Evolutionary conservation across 176 grass and related monocot species (phyloP).

Genomic region (Dendrocalamus sinicus): DNA sequence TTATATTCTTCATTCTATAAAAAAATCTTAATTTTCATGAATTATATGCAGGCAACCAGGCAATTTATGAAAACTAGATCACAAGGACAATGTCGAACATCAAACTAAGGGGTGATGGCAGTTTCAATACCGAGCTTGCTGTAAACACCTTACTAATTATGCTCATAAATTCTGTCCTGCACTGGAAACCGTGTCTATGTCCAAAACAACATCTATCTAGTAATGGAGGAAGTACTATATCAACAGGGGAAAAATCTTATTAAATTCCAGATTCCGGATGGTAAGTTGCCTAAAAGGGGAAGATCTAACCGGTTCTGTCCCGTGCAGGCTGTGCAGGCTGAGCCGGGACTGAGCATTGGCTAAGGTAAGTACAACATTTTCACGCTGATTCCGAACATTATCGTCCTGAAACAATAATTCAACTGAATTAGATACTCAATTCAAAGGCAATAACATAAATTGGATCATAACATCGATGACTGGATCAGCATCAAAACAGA

Average conservation of each 20-base stretch:
- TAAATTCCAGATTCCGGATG: slow-evolving; percentile 14
- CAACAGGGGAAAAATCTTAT: background rate
- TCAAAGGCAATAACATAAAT: slow-evolving; percentile 33
- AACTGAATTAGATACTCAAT: slow-evolving; percentile 7
- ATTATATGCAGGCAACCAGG: slow-evolving; percentile 38
- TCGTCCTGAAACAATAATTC: slow-evolving; percentile 61
- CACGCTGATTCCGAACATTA: slow-evolving; percentile 92
- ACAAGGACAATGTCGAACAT: background rate
- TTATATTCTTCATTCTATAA: background rate
- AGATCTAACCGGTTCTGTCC: slow-evolving; percentile 68
- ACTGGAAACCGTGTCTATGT: background rate
- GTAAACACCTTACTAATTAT: background rate
- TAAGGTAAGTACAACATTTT: slow-evolving; percentile 85
- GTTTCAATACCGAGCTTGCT: background rate
- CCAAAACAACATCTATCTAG: slow-evolving; percentile 17
- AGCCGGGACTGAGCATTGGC: slow-evolving; percentile 86
- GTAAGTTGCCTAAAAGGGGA: background rate
- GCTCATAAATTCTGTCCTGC: background rate
- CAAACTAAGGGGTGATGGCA: background rate
- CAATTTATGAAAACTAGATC: slow-evolving; percentile 20
- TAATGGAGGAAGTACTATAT: slow-evolving; percentile 20
- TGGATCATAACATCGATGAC: background rate
- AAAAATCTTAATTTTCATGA: slow-evolving; percentile 24
- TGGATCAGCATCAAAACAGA: slow-evolving; percentile 1
- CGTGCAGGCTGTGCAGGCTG: slow-evolving; percentile 37